Conservation (phyloP, 352 stramenopile genomes). For the Phytophthora sojae region DNA sequence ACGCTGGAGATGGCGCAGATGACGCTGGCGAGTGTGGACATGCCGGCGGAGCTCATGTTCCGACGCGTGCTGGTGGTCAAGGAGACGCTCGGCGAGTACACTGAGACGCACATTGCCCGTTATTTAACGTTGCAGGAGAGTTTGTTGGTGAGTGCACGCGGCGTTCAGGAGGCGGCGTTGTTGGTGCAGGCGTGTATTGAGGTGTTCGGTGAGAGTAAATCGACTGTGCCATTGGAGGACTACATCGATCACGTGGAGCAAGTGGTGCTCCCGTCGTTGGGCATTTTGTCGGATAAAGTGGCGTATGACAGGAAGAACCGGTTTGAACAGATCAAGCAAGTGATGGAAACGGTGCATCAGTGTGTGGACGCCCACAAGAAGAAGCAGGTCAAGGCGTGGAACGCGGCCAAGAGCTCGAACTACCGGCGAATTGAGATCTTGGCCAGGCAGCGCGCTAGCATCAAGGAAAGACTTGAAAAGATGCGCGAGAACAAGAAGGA, state of each 20-base stretch:
- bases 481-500: conserved; percentile 55
- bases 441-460: conserved; percentile 59
- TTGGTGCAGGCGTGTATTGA: conserved; percentile 68
- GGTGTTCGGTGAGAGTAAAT: conserved; percentile 48
- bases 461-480: conserved; percentile 67
- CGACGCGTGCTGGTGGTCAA: conserved; percentile 52
- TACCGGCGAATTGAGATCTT: conserved; percentile 78
- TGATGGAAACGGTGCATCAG: conserved; percentile 62
- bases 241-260: conserved; percentile 68
- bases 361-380: conserved; percentile 55
- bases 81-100: conserved; percentile 68
- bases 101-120: conserved; percentile 53
- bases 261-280: conserved; percentile 39
- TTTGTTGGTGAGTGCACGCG: conserved; percentile 41
- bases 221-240: conserved; percentile 46
- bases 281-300: conserved; percentile 4
- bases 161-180: conserved; percentile 50
- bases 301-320: conserved; percentile 24
- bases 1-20: conserved; percentile 55
- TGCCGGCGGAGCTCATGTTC: conserved; percentile 68
- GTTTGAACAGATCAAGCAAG: conserved; percentile 53
- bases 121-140: conserved; percentile 59
- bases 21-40: conserved; percentile 41
- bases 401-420: conserved; percentile 60
- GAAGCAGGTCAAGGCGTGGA: conserved; percentile 59